A percentile compares a stretch with the other conserved stretches of the same genome.
Evolutionary conservation across 768 basidiomycete species (phyloP).

Genomic region (Auricularia heimuer): DNA sequence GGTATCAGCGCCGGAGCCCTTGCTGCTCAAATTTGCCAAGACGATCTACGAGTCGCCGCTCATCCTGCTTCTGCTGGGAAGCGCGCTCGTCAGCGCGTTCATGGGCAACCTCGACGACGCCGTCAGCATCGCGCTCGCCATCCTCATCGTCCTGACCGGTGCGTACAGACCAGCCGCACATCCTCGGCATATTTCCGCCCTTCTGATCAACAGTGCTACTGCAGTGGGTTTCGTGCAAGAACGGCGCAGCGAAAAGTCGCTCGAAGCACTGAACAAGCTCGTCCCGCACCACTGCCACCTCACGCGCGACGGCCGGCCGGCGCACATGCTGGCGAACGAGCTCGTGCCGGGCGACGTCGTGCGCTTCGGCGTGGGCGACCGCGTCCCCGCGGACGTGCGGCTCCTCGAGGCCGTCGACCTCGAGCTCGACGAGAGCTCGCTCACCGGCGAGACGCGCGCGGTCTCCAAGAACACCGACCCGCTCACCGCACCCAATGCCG

Average conservation of each 20-base stretch:
- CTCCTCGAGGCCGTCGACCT: slow-evolving; percentile 73
- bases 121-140: slow-evolving; percentile 83
- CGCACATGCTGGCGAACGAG: slow-evolving; percentile 87
- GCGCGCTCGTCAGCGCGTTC: slow-evolving; percentile 77
- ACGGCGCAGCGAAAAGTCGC: slow-evolving; percentile 83
- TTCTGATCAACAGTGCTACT: neutral
- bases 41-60: slow-evolving; percentile 93
- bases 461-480: slow-evolving; percentile 50
- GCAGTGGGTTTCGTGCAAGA: slow-evolving; percentile 92
- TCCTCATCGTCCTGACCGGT: slow-evolving; percentile 91
- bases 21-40: slow-evolving; percentile 81
- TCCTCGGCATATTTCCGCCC: too few species aligned
- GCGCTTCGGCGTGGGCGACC: slow-evolving; percentile 82
- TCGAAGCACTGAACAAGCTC: slow-evolving; percentile 92
- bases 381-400: slow-evolving; percentile 88
- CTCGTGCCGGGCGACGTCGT: slow-evolving; percentile 94
- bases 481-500: slow-evolving; percentile 32
- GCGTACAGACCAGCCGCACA: slow-evolving; percentile 14
- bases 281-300: slow-evolving; percentile 96
- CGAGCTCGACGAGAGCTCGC: slow-evolving; percentile 90
- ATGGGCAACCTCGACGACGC: slow-evolving; percentile 98
- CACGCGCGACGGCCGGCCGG: slow-evolving; percentile 55
- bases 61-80: slow-evolving; percentile 82
- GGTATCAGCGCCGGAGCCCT: slow-evolving; percentile 69
- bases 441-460: slow-evolving; percentile 87